Evolutionary conservation across 139 green algal genomes (phyloP).

Genomic region (Mychonastes homosphaera): DNA sequence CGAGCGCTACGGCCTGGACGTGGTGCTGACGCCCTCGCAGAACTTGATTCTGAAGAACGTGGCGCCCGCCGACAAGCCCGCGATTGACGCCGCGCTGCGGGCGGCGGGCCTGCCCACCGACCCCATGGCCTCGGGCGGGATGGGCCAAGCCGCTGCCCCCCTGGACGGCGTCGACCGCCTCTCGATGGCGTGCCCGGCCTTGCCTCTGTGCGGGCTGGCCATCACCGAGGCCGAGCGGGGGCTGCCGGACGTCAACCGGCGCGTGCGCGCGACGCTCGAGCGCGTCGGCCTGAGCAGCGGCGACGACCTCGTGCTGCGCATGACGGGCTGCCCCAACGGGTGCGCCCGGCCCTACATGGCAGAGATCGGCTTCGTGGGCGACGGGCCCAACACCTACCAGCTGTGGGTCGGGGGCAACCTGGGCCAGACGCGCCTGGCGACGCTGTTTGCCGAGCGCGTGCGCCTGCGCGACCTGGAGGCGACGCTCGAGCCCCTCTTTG

Average conservation of each 20-base stretch:
- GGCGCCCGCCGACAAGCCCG: slow-evolving; percentile 64
- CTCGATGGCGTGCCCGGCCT: slow-evolving; percentile 95
- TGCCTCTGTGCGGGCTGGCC: slow-evolving; percentile 95
- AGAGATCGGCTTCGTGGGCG: slow-evolving; percentile 95
- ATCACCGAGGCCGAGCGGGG: slow-evolving; percentile 91
- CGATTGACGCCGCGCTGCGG: slow-evolving; percentile 60
- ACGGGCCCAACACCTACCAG: slow-evolving; percentile 93
- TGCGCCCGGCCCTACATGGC: slow-evolving; percentile 98
- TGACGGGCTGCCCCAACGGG: slow-evolving; percentile 99
- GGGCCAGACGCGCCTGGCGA: slow-evolving; percentile 74
- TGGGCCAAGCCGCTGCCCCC: slow-evolving; percentile 11
- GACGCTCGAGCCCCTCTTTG: slow-evolving; percentile 86
- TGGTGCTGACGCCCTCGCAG: slow-evolving; percentile 47
- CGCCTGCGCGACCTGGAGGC: slow-evolving; percentile 76
- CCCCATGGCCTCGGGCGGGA: slow-evolving; percentile 4
- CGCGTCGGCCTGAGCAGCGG: slow-evolving; percentile 47
- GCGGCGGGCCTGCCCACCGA: no score
- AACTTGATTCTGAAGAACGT: slow-evolving; percentile 95
- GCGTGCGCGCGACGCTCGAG: slow-evolving; percentile 50
- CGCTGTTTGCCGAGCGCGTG: slow-evolving; percentile 58
- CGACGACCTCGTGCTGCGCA: slow-evolving; percentile 78
- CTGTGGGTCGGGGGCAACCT: slow-evolving; percentile 82
- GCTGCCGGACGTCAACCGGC: slow-evolving; percentile 79
- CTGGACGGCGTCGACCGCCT: slow-evolving; percentile 13
- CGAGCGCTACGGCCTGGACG: slow-evolving; percentile 56